Base-by-base conservation (phyloP, 2,329 filamentous ascomycete species). In the Talaromyces sp. region DNA sequence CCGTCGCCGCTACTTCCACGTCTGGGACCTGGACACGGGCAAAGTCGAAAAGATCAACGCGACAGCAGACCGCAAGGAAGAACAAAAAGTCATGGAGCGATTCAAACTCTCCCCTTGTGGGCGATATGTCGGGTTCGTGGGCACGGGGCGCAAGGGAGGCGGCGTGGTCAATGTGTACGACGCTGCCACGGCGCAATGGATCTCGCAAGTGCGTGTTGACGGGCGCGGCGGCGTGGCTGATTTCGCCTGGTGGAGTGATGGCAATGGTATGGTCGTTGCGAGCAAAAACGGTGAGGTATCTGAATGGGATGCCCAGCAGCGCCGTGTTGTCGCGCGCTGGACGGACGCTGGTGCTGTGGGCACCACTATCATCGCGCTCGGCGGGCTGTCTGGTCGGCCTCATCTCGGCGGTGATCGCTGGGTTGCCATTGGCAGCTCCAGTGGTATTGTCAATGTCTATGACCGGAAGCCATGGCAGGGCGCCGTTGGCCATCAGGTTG, bases 361-460 rank as follows among this genome's bases (percentile, higher is more conserved):
- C 59, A 93, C 89, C 12, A 96, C 92, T 0, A 89, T 91, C 18
- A 80, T 99, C 59, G 85, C 87, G 2, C 83, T 98, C 3, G 94
- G 95, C 51, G 79, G 79, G 4, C 69, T 70, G 12, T 73, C 73
- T 1, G 74, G 73, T 14, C 72, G 74, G 9, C 65, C 69, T 9
- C 69, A 74, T 51, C 66, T 84, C 4, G 94, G 93, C 30, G 88
- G 88, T 4, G 91, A 96, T 76, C 84, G 91, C 62, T 99, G 93
- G 92, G 86, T 97, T 14, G 92, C 91, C 0, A 81, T 97, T 51
- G 95, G 95, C 10, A 93, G 89, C 62, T 90, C 86, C 65, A 92
- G 87, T 64, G 95, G 95, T 63, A 90, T 99, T 62, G 87, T 96
- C 61, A 98, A 98, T 75, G 83, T 99, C 64, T 99, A 99, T 79